Evolutionary conservation across 495 filamentous ascomycete genomes (phyloP).

Genomic region (Penicillium paxilli): DNA sequence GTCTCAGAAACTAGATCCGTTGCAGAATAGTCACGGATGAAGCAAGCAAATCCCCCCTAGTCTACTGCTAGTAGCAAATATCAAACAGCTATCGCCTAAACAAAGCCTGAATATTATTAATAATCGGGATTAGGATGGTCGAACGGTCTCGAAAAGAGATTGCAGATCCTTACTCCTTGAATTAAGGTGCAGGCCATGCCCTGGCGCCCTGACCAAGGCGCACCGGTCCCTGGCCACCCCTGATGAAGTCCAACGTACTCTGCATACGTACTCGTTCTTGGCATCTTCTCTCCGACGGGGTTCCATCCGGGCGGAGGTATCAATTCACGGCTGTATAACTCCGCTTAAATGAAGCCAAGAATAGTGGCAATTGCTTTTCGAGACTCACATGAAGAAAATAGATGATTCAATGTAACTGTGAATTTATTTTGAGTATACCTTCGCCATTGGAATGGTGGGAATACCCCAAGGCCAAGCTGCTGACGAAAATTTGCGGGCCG

Average conservation of each 20-base stretch:
- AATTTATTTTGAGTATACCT: too few relatives aligned
- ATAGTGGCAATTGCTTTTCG: neutral
- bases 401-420: too few relatives aligned
- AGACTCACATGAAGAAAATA: too few relatives aligned
- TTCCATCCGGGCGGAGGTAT: neutral
- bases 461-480: neutral
- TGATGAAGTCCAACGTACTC: slow-evolving; percentile 3
- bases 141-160: neutral
- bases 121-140: neutral
- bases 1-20: neutral
- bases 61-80: too few relatives aligned
- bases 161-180: neutral
- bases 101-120: too few relatives aligned
- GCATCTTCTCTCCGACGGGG: neutral
- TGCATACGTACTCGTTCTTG: slow-evolving; percentile 14
- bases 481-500: neutral
- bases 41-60: neutral
- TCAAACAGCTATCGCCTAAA: too few relatives aligned
- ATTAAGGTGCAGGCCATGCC: neutral
- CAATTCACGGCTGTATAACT: neutral
- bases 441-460: neutral
- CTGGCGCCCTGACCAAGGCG: too few relatives aligned
- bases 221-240: neutral
- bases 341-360: neutral
- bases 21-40: slow-evolving; percentile 8